phyloP scores from a whole-genome alignment of 208 protist species.

The Leishmania gerbilli region DNA sequence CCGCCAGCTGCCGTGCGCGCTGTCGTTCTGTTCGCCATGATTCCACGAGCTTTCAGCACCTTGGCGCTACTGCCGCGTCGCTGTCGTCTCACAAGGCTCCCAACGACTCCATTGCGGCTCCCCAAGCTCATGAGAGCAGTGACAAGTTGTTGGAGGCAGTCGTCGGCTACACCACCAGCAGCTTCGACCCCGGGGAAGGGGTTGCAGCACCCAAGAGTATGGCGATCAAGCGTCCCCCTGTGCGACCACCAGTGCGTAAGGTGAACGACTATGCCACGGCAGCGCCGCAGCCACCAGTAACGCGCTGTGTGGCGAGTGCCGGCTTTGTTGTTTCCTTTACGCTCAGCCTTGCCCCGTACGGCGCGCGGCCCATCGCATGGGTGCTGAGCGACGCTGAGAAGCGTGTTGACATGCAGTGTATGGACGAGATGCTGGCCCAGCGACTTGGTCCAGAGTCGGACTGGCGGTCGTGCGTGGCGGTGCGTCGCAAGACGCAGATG shows the following conservation, averaged over 20 bases:
- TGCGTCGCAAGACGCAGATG: background rate
- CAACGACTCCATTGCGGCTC: background rate
- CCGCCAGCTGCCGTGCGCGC: conserved; percentile 16
- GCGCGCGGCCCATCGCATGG: conserved; percentile 56
- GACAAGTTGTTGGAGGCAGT: background rate
- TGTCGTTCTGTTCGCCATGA: conserved; percentile 1
- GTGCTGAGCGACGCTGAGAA: conserved; percentile 28
- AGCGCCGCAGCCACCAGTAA: conserved; percentile 3
- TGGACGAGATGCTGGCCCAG: conserved; percentile 17
- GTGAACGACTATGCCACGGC: background rate
- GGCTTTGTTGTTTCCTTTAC: conserved; percentile 10
- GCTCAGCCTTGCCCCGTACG: conserved; percentile 45
- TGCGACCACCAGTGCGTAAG: conserved; percentile 15
- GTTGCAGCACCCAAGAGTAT: background rate
- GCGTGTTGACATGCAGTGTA: conserved; percentile 1
- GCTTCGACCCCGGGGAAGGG: conserved; percentile 3
- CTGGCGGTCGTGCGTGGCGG: conserved; percentile 24
- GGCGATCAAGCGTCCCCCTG: conserved; percentile 4
- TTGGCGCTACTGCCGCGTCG: background rate
- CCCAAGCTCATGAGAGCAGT: background rate
- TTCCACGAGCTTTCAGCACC: background rate
- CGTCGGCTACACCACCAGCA: background rate
- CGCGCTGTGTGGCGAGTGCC: conserved; percentile 14
- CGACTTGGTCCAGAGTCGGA: conserved; percentile 14
- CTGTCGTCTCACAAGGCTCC: background rate